phyloP scores from a whole-genome alignment of 176 grass and related monocot genomes.

The Raddia distichophylla region DNA sequence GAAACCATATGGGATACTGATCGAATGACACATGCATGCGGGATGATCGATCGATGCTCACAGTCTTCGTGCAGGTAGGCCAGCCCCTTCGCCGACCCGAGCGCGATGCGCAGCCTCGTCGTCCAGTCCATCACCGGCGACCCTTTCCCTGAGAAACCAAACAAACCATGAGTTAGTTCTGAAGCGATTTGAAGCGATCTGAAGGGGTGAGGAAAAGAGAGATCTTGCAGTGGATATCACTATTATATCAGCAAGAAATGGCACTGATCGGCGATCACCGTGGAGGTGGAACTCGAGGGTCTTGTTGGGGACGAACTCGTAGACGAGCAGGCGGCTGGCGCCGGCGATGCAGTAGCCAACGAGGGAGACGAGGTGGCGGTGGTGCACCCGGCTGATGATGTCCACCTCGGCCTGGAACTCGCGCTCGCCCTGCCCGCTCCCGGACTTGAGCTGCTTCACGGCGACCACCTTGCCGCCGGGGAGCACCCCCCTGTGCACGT shows the following conservation, averaged over 20 bases:
- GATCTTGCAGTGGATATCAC: no score
- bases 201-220: no score
- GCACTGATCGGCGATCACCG: slow-evolving; percentile 12
- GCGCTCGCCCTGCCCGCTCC: slow-evolving; percentile 72
- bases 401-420: slow-evolving; percentile 93
- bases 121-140: slow-evolving; percentile 66
- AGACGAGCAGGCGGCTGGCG: slow-evolving; percentile 52
- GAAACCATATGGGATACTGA: neutral
- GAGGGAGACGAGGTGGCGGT: slow-evolving; percentile 91
- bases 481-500: slow-evolving; percentile 76
- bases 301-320: slow-evolving; percentile 65
- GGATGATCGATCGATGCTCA: slow-evolving; percentile 32
- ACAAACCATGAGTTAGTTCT: no score
- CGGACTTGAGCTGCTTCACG: slow-evolving; percentile 80
- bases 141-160: slow-evolving; percentile 43
- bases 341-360: slow-evolving; percentile 70
- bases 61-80: slow-evolving; percentile 95
- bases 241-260: neutral
- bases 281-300: slow-evolving; percentile 70
- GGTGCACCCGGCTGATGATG: slow-evolving; percentile 93
- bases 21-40: no score
- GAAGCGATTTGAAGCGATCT: no score
- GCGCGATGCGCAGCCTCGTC: slow-evolving; percentile 74
- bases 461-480: slow-evolving; percentile 59
- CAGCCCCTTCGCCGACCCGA: slow-evolving; percentile 79